Evolutionary conservation across 805 yeast species (phyloP).

Genomic region (Torulaspora gathmanii): DNA sequence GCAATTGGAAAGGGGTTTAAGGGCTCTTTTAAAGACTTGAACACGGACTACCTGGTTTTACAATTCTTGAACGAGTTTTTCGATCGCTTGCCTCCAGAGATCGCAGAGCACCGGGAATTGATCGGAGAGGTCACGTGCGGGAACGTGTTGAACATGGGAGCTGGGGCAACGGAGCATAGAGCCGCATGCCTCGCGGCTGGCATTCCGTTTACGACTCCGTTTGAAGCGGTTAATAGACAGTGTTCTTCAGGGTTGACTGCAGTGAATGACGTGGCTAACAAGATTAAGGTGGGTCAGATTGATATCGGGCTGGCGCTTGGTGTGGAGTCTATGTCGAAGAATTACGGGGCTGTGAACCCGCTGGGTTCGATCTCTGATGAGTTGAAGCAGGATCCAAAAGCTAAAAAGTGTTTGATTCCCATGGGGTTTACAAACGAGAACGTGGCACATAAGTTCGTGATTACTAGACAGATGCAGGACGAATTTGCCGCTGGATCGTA

Average conservation of each 20-base stretch:
- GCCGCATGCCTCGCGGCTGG: constrained; percentile 92
- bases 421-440: constrained; percentile 97
- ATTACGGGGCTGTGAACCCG: constrained; percentile 72
- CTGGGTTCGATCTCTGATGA: constrained; percentile 56
- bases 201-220: constrained; percentile 72
- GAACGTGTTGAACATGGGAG: constrained; percentile 85
- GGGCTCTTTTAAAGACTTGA: constrained; percentile 79
- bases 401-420: constrained; percentile 80
- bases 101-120: constrained; percentile 47
- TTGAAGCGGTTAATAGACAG: constrained; percentile 84
- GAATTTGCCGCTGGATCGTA: constrained; percentile 84
- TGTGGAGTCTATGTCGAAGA: constrained; percentile 88
- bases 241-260: constrained; percentile 95
- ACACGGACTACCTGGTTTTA: constrained; percentile 71
- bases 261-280: constrained; percentile 82
- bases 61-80: constrained; percentile 61
- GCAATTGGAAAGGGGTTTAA: constrained; percentile 84
- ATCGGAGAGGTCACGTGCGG: constrained; percentile 88
- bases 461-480: constrained; percentile 74
- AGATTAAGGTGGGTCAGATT: constrained; percentile 82
- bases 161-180: constrained; percentile 92
- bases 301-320: constrained; percentile 89
- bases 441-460: constrained; percentile 61
- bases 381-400: constrained; percentile 42
- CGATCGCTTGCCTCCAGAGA: constrained; percentile 39